These are phyloP conservation scores for Psilocybe cubensis DNA, from an alignment of 768 basidiomycete species.

Conservation along the genomic window DNA sequence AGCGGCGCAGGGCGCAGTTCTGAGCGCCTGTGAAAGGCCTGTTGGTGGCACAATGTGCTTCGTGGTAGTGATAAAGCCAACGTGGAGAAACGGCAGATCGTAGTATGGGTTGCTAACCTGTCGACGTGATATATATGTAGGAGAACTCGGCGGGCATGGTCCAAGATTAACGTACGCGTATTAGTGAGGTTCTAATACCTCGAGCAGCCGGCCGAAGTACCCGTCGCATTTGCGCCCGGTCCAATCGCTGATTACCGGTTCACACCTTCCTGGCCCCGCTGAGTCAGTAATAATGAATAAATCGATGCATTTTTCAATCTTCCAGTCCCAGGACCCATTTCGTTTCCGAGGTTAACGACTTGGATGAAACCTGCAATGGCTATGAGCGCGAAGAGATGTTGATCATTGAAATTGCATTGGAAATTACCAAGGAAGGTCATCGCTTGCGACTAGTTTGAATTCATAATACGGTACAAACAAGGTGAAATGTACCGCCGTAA, in stretches of 20 bases:
- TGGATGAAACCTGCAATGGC: neutral
- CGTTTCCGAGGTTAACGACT: neutral
- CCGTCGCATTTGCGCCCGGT: neutral
- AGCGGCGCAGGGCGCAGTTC: neutral
- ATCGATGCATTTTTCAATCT: neutral
- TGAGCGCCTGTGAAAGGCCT: neutral
- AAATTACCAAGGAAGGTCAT: too few species aligned
- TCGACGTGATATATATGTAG: neutral
- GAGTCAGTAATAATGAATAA: neutral
- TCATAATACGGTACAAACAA: too few species aligned
- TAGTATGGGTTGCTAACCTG: neutral
- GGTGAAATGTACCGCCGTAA: too few species aligned
- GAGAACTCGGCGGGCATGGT: neutral
- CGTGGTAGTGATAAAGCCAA: neutral
- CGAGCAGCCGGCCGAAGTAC: slow-evolving; percentile 2
- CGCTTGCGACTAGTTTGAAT: too few species aligned
- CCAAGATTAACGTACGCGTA: neutral
- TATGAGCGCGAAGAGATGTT: neutral
- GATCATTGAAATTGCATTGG: too few species aligned
- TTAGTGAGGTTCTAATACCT: slow-evolving; percentile 2
- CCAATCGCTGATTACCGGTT: neutral
- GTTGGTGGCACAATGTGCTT: neutral
- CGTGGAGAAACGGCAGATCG: neutral
- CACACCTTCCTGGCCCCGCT: neutral
- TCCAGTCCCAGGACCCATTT: neutral